Conservation (phyloP, 768 basidiomycete species). For the Amyloporia xantha region DNA sequence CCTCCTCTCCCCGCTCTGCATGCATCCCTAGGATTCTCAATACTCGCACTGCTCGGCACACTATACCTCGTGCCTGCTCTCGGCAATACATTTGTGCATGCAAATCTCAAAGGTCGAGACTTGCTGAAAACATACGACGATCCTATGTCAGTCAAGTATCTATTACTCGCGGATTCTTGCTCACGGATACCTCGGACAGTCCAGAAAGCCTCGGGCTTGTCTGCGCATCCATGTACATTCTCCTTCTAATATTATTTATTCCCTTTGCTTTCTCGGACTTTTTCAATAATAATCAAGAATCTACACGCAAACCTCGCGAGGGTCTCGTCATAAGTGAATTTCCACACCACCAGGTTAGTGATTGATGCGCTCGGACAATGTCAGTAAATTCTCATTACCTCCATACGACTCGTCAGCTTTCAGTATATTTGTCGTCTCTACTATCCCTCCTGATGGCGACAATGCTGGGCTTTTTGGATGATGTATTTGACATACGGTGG, state of each 20-base stretch:
- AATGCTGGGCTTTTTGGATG: slow-evolving; percentile 92
- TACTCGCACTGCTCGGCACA: slow-evolving; percentile 75
- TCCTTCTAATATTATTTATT: slow-evolving; percentile 84
- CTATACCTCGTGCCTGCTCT: slow-evolving; percentile 79
- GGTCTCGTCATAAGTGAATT: slow-evolving; percentile 64
- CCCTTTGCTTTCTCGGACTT: slow-evolving; percentile 89
- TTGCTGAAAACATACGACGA: slow-evolving; percentile 74
- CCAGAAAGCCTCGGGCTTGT: slow-evolving; percentile 94
- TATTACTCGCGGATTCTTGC: neutral
- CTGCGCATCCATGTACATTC: slow-evolving; percentile 83
- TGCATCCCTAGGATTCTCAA: slow-evolving; percentile 74
- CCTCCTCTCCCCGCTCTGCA: slow-evolving; percentile 70
- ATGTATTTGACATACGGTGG: slow-evolving; percentile 98
- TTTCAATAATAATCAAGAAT: slow-evolving; percentile 41
- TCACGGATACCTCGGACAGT: slow-evolving; percentile 32
- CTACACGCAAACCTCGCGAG: slow-evolving; percentile 37
- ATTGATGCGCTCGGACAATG: too few relatives aligned
- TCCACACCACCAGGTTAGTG: slow-evolving; percentile 68
- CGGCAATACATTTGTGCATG: slow-evolving; percentile 71
- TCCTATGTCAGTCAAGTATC: slow-evolving; percentile 48
- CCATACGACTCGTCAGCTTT: too few relatives aligned
- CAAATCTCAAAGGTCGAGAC: slow-evolving; percentile 81
- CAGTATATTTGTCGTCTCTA: slow-evolving; percentile 88
- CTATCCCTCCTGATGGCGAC: slow-evolving; percentile 92
- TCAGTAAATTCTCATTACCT: too few relatives aligned